Evolutionary conservation across 306 rosid genomes (phyloP), one percentile per base, ranked within the genome.

Genomic region (Pyrus pyrifolia): DNA sequence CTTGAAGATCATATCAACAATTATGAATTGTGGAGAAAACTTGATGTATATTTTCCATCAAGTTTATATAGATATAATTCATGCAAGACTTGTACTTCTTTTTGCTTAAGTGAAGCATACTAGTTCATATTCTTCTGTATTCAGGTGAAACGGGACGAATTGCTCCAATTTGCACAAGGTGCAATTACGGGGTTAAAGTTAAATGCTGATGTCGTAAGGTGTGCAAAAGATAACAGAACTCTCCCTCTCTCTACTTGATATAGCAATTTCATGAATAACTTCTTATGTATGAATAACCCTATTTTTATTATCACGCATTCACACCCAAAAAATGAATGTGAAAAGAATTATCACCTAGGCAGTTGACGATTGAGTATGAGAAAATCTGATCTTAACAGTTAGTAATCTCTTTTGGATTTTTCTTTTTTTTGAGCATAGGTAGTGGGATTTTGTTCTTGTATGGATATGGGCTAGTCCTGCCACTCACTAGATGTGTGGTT

Each of bases 131-230:
- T 42, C 46, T 21, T 30, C 60, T 78, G 63, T 33, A 69, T 81
- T 76, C 86, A 96, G 99, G 99, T 92, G 81, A 96, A 96, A 80
- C 91, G 96, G 70, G 99, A 96, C 83, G 99, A 96, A 82, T 83
- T 96, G 82, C 97, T 96, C 84, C 99, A 96, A 86, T 96, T 96
- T 89, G 98, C 98, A 14, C 97, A 96, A 86, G 88, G 91, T 67
- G 99, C 99, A 73, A 89, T 96, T 72, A 76, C 97, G 27, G 99
- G 99, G 76, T 86, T 96, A 86, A 96, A 96, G 85, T 84, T 96
- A 27, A 89, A 79, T 84, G 92, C 86, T 82, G 93, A 91, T 83
- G 67, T 82, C 46, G 81, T 83, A 71, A 96, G 98, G 99, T 96
- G 78, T 53, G 96, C 69, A 68, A 42, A 81, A 61, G 79, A 74